Conservation (phyloP, 2,329 filamentous ascomycete species). For the Allantophomopsis lycopodina region DNA sequence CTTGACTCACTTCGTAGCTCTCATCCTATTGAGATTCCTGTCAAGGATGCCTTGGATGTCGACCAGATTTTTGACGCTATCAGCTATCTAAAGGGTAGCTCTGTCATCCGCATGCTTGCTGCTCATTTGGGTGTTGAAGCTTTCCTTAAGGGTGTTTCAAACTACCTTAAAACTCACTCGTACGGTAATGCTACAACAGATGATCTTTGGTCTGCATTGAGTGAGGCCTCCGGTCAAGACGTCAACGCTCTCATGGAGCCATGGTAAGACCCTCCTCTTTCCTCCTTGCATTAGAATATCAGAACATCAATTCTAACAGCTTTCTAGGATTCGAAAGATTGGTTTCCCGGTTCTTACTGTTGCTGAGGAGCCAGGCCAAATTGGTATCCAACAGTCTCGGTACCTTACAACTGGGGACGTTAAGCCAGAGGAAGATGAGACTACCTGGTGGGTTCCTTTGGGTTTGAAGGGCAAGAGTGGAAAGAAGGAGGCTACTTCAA, state of each 20-base stretch:
- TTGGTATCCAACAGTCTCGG: slow-evolving; percentile 71
- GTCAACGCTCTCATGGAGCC: slow-evolving; percentile 79
- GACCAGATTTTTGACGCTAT: slow-evolving; percentile 98
- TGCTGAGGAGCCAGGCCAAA: slow-evolving; percentile 68
- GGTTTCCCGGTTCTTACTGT: slow-evolving; percentile 87
- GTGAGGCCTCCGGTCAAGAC: slow-evolving; percentile 76
- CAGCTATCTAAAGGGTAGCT: slow-evolving; percentile 92
- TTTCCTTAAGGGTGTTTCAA: slow-evolving; percentile 81
- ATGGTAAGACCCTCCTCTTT: slow-evolving; percentile 34
- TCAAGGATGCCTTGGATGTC: slow-evolving; percentile 85
- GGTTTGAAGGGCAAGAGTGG: slow-evolving; percentile 66
- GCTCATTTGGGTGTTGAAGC: slow-evolving; percentile 76
- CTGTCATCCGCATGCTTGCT: slow-evolving; percentile 91
- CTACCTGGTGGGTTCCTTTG: slow-evolving; percentile 91
- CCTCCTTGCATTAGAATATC: no score
- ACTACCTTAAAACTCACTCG: slow-evolving; percentile 77
- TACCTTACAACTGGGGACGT: slow-evolving; percentile 90
- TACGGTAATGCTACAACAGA: slow-evolving; percentile 86
- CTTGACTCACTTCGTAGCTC: slow-evolving; percentile 84
- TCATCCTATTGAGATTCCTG: slow-evolving; percentile 91
- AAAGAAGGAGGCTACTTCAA: slow-evolving; percentile 43
- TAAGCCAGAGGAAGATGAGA: slow-evolving; percentile 80
- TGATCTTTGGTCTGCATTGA: slow-evolving; percentile 81
- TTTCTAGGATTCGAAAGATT: slow-evolving; percentile 60
- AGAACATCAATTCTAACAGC: no score